Conservation (phyloP, 2,329 filamentous ascomycete genomes). For the Beauveria bassiana region DNA sequence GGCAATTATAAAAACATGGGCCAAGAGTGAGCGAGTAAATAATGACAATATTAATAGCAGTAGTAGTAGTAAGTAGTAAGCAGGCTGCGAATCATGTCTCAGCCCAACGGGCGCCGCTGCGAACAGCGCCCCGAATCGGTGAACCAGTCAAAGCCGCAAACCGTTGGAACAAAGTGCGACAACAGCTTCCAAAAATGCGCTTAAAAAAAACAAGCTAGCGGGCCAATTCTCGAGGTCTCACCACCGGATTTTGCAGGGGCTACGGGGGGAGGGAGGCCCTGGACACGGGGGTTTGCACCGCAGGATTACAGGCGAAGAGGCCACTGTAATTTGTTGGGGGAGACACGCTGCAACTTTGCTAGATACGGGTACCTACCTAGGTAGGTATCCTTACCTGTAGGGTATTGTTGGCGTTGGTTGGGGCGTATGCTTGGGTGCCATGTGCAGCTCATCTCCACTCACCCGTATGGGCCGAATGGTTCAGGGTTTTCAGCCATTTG, state of each 20-base stretch:
- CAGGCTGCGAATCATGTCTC: constrained; percentile 1
- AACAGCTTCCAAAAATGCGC: not conserved
- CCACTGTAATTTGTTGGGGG: not conserved
- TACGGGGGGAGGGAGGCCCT: not conserved
- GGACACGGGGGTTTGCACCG: not conserved
- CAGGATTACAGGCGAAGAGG: not conserved
- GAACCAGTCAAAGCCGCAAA: not conserved
- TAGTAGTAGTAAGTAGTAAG: not conserved
- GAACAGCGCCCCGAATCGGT: not conserved
- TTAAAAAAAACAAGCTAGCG: not conserved
- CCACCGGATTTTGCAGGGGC: not conserved
- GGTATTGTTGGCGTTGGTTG: no score
- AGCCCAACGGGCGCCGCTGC: constrained; percentile 2
- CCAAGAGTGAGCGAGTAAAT: not conserved
- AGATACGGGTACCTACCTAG: no score
- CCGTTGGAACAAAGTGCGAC: no score
- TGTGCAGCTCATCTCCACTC: not conserved
- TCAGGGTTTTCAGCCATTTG: not conserved
- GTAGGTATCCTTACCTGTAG: no score
- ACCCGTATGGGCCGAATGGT: not conserved
- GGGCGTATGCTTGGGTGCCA: not conserved
- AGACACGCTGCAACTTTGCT: not conserved
- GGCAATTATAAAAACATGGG: not conserved
- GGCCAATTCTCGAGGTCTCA: not conserved
- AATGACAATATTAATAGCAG: not conserved